A percentile compares a stretch with the other conserved stretches of the same genome.
phyloP scores from a whole-genome alignment of 305 asterid genomes.

The Solanum chacoense region DNA sequence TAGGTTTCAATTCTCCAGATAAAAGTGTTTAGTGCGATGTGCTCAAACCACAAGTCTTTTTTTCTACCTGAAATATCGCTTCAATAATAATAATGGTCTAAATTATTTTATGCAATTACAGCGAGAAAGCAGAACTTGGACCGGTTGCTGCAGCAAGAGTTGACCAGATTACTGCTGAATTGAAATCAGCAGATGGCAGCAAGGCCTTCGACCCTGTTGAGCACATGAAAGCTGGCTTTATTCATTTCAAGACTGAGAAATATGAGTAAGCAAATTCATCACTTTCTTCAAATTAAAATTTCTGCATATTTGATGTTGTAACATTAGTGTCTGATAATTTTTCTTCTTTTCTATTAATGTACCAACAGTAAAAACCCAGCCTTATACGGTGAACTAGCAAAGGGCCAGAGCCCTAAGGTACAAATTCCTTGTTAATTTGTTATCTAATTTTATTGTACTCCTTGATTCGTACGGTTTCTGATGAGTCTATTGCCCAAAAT shows the following conservation, averaged over 20 bases:
- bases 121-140: constrained; percentile 70
- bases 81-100: background rate
- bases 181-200: constrained; percentile 30
- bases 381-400: constrained; percentile 58
- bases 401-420: constrained; percentile 95
- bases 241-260: constrained; percentile 74
- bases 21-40: background rate
- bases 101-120: constrained; percentile 17
- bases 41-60: background rate
- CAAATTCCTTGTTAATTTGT: background rate
- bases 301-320: background rate
- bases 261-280: constrained; percentile 44
- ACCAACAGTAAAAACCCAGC: constrained; percentile 55
- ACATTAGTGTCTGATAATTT: background rate
- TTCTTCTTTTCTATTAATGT: background rate
- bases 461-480: background rate
- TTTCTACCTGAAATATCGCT: background rate
- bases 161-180: constrained; percentile 56
- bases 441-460: background rate
- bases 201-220: constrained; percentile 35
- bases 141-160: constrained; percentile 69
- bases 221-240: constrained; percentile 66
- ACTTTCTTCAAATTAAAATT: background rate
- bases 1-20: background rate
- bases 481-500: background rate